phyloP scores from a whole-genome alignment of 768 basidiomycete genomes.

The Amanita jacksonii region DNA sequence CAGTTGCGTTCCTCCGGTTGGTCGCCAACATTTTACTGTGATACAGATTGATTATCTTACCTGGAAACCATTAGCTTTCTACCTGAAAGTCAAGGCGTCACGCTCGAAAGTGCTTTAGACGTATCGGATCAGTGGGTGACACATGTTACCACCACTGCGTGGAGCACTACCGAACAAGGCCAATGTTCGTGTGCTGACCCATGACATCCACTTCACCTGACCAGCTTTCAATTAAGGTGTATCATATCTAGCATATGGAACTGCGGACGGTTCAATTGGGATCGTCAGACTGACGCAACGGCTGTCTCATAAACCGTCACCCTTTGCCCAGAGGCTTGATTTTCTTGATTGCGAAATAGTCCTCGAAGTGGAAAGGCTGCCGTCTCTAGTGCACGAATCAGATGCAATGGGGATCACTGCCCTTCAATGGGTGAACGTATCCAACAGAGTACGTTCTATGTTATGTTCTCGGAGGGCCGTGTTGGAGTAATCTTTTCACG shows the following conservation, averaged over 20 bases:
- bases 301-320: conserved; percentile 5
- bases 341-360: conserved; percentile 25
- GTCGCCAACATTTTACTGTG: not conserved
- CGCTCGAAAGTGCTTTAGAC: conserved; percentile 24
- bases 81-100: not conserved
- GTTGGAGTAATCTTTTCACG: not conserved
- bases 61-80: not conserved
- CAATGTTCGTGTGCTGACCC: conserved; percentile 33
- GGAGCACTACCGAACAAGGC: conserved; percentile 28
- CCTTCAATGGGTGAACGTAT: conserved; percentile 44
- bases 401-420: conserved; percentile 40
- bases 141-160: conserved; percentile 49
- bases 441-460: conserved; percentile 23
- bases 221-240: conserved; percentile 31
- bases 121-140: conserved; percentile 57
- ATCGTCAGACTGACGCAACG: conserved; percentile 43
- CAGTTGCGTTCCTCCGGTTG: conserved; percentile 50
- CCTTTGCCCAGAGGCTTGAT: conserved; percentile 18
- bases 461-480: conserved; percentile 11
- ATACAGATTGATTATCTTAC: no score
- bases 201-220: no score
- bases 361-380: conserved; percentile 20
- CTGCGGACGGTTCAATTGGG: conserved; percentile 50
- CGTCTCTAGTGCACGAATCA: conserved; percentile 20
- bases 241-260: conserved; percentile 47